These are phyloP conservation scores for Vicia villosa DNA, from an alignment of 306 rosid genomes.

Conservation along the genomic window DNA sequence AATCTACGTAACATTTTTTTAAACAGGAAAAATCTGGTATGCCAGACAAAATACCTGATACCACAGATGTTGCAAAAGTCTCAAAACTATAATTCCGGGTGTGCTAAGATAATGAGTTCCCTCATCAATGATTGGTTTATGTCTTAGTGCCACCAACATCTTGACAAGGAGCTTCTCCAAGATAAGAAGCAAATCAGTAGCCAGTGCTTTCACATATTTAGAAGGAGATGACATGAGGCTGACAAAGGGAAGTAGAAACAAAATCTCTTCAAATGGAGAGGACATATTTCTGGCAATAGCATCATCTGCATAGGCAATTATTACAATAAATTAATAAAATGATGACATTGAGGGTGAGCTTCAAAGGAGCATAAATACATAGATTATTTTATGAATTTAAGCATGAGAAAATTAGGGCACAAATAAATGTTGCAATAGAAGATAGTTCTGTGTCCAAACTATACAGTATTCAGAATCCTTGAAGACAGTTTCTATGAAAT, in stretches of 20 bases:
- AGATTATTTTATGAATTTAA: constrained; percentile 18
- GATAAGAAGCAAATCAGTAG: constrained; percentile 67
- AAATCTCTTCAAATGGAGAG: constrained; percentile 67
- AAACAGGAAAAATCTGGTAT: constrained; percentile 28
- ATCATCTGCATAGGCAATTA: constrained; percentile 55
- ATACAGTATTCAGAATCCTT: constrained; percentile 11
- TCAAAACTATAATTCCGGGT: constrained; percentile 64
- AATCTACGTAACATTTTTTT: constrained; percentile 15
- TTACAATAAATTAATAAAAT: constrained; percentile 10
- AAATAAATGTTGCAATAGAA: constrained; percentile 19
- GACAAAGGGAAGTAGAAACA: constrained; percentile 76
- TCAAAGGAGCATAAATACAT: constrained; percentile 19
- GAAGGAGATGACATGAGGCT: constrained; percentile 94
- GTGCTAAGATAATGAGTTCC: constrained; percentile 55
- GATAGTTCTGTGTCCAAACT: constrained; percentile 1
- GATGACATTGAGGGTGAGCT: constrained; percentile 22
- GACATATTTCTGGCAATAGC: constrained; percentile 43
- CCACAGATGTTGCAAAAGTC: constrained; percentile 72
- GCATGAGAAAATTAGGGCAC: constrained; percentile 24
- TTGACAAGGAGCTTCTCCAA: constrained; percentile 66
- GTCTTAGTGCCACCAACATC: constrained; percentile 40
- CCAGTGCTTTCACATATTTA: constrained; percentile 66
- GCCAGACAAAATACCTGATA: constrained; percentile 61
- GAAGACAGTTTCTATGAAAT: constrained; percentile 20
- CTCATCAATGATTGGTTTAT: constrained; percentile 47